Evolutionary conservation across 2,329 filamentous ascomycete species (phyloP).

Genomic region (Colletotrichum tanaceti): DNA sequence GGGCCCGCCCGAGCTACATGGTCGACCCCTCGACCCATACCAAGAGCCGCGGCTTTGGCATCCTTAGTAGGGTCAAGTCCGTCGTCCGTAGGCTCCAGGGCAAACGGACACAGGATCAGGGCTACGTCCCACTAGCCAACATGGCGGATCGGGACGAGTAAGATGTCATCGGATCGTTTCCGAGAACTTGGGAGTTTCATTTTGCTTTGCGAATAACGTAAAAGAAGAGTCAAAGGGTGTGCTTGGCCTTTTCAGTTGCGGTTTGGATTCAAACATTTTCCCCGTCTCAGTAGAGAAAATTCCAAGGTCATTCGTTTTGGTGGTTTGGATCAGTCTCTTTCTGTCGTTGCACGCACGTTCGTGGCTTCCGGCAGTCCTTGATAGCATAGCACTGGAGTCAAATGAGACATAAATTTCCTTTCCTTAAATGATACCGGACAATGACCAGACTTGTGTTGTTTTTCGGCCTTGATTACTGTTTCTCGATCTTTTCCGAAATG

Average conservation of each 20-base stretch:
- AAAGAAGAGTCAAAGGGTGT: not conserved
- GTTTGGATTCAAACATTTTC: not conserved
- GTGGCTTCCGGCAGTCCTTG: not conserved
- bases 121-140: slow-evolving; percentile 69
- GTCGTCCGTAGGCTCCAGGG: slow-evolving; percentile 51
- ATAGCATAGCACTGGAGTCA: slow-evolving; percentile 29
- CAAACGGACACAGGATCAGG: slow-evolving; percentile 59
- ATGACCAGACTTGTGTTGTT: not conserved
- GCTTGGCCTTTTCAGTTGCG: not conserved
- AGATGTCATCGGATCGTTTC: not conserved
- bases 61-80: slow-evolving; percentile 58
- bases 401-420: not conserved
- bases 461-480: not conserved
- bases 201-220: slow-evolving; percentile 20
- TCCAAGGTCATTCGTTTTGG: not conserved
- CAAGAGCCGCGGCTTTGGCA: slow-evolving; percentile 59
- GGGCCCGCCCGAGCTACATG: slow-evolving; percentile 90
- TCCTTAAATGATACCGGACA: not conserved
- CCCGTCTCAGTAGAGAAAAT: not conserved
- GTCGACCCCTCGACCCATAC: slow-evolving; percentile 73
- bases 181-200: not conserved
- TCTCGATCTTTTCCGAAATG: not conserved
- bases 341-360: not conserved
- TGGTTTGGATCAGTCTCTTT: not conserved
- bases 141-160: slow-evolving; percentile 53